Evolutionary conservation across 2,329 filamentous ascomycete species (phyloP).

Genomic region (Leptographium wingfieldii): DNA sequence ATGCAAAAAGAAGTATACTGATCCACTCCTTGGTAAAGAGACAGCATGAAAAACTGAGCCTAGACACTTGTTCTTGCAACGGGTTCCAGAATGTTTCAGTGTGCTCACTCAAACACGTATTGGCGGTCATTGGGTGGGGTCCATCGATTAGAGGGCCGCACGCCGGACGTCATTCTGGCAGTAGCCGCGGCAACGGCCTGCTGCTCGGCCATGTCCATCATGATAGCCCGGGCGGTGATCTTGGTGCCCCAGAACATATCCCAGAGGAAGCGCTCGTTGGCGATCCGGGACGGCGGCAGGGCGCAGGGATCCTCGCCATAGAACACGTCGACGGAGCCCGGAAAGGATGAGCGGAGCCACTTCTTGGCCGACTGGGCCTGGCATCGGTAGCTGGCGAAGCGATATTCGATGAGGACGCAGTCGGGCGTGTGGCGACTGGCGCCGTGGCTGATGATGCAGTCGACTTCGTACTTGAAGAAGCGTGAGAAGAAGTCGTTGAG

Average conservation of each 20-base stretch:
- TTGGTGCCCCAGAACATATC: neutral
- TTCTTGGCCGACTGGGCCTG: constrained; percentile 36
- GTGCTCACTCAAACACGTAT: neutral
- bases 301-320: constrained; percentile 7
- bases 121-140: neutral
- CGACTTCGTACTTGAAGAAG: constrained; percentile 34
- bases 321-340: constrained; percentile 10
- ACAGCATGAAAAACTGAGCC: no score
- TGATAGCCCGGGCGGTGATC: neutral
- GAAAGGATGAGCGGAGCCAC: constrained; percentile 12
- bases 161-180: neutral
- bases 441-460: constrained; percentile 24
- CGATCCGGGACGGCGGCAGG: neutral
- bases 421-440: neutral
- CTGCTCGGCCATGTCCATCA: neutral
- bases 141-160: neutral
- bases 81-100: no score
- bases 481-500: constrained; percentile 28
- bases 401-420: constrained; percentile 29
- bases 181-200: neutral
- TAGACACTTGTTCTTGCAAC: no score
- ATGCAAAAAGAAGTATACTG: no score
- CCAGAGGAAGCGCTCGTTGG: neutral
- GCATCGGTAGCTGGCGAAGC: constrained; percentile 40
- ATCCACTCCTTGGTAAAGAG: no score